Evolutionary conservation across 768 basidiomycete genomes (phyloP).

Genomic region (Lyophyllum semitale): DNA sequence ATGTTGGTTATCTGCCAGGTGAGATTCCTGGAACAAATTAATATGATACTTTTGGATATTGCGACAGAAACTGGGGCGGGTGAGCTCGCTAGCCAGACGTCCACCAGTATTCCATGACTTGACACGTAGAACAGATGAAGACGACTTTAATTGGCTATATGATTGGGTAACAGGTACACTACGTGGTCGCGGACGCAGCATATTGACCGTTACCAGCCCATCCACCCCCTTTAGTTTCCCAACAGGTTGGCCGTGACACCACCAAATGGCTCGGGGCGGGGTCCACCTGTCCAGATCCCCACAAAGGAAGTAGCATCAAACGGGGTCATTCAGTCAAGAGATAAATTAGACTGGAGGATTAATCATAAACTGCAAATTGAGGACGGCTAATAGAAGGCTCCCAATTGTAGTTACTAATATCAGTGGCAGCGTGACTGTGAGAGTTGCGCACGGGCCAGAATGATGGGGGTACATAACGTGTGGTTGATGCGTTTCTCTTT

Average conservation of each 20-base stretch:
- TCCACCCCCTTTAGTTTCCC: neutral
- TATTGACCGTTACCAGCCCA: neutral
- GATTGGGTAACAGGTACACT: neutral
- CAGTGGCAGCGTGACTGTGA: no score
- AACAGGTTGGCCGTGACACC: neutral
- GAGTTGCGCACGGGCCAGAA: no score
- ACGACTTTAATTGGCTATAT: neutral
- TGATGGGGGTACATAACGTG: no score
- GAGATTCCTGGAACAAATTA: conserved; percentile 1
- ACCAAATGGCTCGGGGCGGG: neutral
- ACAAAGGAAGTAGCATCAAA: neutral
- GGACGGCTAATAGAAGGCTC: no score
- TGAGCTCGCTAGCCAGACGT: neutral
- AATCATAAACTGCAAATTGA: no score
- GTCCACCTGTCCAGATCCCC: neutral
- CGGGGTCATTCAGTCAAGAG: no score
- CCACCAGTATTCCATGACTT: conserved; percentile 1
- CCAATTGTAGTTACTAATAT: no score
- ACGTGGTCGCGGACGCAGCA: neutral
- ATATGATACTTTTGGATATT: neutral
- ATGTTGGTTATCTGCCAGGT: neutral
- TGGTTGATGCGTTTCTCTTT: no score
- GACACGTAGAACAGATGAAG: neutral
- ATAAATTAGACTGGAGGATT: no score
- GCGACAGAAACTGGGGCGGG: neutral